Base-by-base conservation (phyloP, 495 filamentous ascomycete species). In the Recurvomyces mirabilis region DNA sequence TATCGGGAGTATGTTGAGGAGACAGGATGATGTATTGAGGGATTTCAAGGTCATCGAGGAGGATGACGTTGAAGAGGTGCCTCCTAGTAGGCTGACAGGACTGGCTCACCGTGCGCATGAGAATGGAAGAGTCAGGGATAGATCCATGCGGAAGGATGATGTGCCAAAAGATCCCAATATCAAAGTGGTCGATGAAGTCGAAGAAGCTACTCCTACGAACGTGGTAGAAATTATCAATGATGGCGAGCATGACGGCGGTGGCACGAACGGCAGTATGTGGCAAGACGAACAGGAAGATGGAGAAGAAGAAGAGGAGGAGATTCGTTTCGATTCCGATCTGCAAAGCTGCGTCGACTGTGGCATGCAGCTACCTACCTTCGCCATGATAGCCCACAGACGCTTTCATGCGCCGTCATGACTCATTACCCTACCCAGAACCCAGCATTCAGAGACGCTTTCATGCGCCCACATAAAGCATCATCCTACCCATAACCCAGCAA, bases 311-410 rank as follows among this genome's bases (percentile, higher is more conserved):
- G 60, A 51, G 24, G 68, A 71, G 17, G 59, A 53, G 17, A 58
- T 55, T 3, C 69, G 49, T 63, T 12, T 55, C 60, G 41, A 32
- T 43, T 12, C 65, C 39, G 40, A 41, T 15, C 30, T 20, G 13
- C 39, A 40, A 13, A 22, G 20, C 13, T 89, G 84, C 58, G 51
- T 52, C 0, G 49, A 60, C 5, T 91, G 85, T 58, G 78, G 76
- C 10, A 71, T 72, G 13, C 50, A 62, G 4, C 77, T 91, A 43
- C 85, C 85, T 0, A 47, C 64, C 11, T 91, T 88, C 63, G 86
- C 85, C 5, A 70, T 78, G 56, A 50, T 68, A 15, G 85, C 85
- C 3, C 86, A 93, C 61, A 63, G 70, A 48, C 66, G 81, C 39
- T 93, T 77, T 53, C 86, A 93, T 64, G 7, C 9, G 33, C 33